phyloP scores from a whole-genome alignment of 495 filamentous ascomycete species.

The Sordaria brevicollis region DNA sequence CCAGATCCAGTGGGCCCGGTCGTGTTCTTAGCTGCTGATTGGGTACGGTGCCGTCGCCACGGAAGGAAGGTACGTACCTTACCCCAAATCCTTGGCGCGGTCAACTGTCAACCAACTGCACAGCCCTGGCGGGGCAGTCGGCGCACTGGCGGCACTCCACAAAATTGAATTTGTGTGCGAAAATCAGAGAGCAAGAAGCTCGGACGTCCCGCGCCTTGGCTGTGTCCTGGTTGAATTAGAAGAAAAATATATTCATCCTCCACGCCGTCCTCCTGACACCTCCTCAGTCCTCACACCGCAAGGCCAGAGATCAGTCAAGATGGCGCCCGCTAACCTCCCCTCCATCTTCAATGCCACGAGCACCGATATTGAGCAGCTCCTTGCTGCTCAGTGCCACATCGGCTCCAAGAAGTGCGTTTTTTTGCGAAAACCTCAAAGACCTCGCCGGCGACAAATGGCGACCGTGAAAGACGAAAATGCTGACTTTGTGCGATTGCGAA shows the following conservation, averaged over 20 bases:
- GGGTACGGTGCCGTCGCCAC: not conserved
- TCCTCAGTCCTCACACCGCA: constrained; percentile 36
- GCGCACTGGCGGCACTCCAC: constrained; percentile 15
- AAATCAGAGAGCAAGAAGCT: constrained; percentile 17
- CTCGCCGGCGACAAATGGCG: not conserved
- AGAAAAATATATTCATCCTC: constrained; percentile 22
- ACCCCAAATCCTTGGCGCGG: not conserved
- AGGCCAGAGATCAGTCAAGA: constrained; percentile 52
- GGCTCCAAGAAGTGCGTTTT: constrained; percentile 75
- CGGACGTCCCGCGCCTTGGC: not conserved
- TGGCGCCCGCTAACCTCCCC: constrained; percentile 89
- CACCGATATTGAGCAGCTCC: constrained; percentile 96
- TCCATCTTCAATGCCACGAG: constrained; percentile 64
- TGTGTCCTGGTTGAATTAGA: constrained; percentile 15
- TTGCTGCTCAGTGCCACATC: constrained; percentile 91
- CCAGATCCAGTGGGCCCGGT: not conserved
- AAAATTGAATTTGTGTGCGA: constrained; percentile 28
- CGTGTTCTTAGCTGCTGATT: not conserved
- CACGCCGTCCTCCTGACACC: constrained; percentile 35
- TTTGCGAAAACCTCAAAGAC: not conserved
- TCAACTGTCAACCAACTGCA: constrained; percentile 5
- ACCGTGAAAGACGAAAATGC: not conserved
- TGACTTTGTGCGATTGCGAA: constrained; percentile 8
- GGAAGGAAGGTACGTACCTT: not conserved
- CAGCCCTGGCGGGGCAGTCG: constrained; percentile 27